Conservation (phyloP, 1,284 basidiomycete species). For the Porogramme epimiltina region DNA sequence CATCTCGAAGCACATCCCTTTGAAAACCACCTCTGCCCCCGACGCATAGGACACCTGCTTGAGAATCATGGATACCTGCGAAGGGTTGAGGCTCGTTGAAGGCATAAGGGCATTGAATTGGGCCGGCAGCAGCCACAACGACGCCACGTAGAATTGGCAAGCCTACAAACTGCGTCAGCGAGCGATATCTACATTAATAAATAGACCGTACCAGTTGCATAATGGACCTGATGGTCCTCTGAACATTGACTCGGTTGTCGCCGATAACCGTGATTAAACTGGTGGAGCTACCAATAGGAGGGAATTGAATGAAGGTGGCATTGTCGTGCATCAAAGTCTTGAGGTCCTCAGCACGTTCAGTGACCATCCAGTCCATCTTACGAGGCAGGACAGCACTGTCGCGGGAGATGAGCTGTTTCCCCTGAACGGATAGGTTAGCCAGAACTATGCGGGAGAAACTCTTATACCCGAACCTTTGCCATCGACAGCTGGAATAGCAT, state of each 20-base stretch:
- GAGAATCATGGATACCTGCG: slow-evolving; percentile 83
- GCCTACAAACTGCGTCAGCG: slow-evolving; percentile 51
- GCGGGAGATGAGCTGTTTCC: slow-evolving; percentile 88
- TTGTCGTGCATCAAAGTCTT: slow-evolving; percentile 95
- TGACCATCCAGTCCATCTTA: slow-evolving; percentile 98
- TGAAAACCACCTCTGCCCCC: slow-evolving; percentile 95
- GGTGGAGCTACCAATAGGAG: slow-evolving; percentile 87
- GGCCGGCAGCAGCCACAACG: slow-evolving; percentile 93
- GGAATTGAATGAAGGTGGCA: slow-evolving; percentile 94
- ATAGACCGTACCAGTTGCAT: slow-evolving; percentile 84
- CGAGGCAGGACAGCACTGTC: slow-evolving; percentile 94
- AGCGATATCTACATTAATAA: neutral
- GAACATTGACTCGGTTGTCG: slow-evolving; percentile 93
- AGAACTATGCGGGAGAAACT: neutral
- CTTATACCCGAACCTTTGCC: slow-evolving; percentile 64
- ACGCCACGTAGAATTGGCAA: slow-evolving; percentile 94
- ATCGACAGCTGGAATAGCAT: slow-evolving; percentile 90
- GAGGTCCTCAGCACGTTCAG: slow-evolving; percentile 89
- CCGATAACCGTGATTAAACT: slow-evolving; percentile 94
- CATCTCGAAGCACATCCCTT: slow-evolving; percentile 97
- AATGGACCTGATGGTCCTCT: slow-evolving; percentile 91
- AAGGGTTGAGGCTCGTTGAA: slow-evolving; percentile 79
- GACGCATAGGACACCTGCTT: slow-evolving; percentile 87
- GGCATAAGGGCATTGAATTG: slow-evolving; percentile 92
- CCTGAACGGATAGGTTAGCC: slow-evolving; percentile 45